A percentile compares a stretch with the other conserved stretches of the same genome.
These are phyloP conservation scores for Fomitopsis palustris DNA, from an alignment of 1,284 basidiomycete genomes.

Conservation along the genomic window DNA sequence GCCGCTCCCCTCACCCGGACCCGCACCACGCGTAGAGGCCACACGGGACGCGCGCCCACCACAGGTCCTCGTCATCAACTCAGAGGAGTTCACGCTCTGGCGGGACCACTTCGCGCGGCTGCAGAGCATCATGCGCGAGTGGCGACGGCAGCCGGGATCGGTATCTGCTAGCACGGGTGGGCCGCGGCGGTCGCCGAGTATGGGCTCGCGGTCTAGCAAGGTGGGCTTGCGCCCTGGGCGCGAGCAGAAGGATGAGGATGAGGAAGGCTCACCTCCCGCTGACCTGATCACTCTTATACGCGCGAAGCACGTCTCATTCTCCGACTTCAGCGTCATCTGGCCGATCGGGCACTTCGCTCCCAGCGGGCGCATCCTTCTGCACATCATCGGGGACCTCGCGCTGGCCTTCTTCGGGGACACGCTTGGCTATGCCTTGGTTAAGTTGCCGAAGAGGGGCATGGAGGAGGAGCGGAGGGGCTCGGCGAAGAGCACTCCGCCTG, in stretches of 20 bases:
- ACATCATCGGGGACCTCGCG: constrained; percentile 41
- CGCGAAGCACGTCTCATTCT: constrained; percentile 53
- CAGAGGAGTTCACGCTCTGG: constrained; percentile 74
- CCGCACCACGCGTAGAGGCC: constrained; percentile 27
- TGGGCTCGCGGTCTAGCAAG: not conserved
- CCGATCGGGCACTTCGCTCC: constrained; percentile 20
- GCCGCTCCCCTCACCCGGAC: constrained; percentile 58
- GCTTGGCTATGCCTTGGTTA: constrained; percentile 30
- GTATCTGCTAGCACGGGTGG: too few species aligned
- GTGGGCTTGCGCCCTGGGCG: not conserved
- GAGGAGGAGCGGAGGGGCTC: constrained; percentile 32
- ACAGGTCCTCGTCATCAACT: constrained; percentile 63
- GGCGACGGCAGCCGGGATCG: constrained; percentile 43
- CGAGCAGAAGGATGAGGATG: not conserved
- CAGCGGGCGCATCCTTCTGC: constrained; percentile 29
- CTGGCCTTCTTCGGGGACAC: constrained; percentile 46
- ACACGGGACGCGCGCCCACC: constrained; percentile 25
- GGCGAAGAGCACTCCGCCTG: constrained; percentile 1
- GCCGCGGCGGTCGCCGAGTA: not conserved
- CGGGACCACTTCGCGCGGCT: constrained; percentile 63
- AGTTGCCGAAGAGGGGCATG: constrained; percentile 37
- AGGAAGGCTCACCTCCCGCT: not conserved
- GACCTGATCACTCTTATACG: constrained; percentile 29
- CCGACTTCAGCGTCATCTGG: constrained; percentile 50
- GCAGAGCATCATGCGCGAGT: constrained; percentile 44